Conservation (phyloP, 345 rosid genomes). For the Gossypium arboreum region DNA sequence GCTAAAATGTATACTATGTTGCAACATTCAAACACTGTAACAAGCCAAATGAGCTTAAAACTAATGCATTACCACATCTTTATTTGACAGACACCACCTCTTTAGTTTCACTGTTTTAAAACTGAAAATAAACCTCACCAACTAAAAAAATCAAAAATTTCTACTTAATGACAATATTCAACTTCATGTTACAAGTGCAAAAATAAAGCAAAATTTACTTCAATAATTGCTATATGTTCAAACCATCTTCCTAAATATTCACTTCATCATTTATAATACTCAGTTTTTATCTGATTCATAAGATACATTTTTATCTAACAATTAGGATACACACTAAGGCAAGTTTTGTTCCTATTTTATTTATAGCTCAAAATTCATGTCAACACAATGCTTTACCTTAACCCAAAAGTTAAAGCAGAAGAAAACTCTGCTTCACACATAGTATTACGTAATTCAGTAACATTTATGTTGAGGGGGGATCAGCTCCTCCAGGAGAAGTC, state of each 20-base stretch:
- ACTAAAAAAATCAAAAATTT: background rate
- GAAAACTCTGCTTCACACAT: background rate
- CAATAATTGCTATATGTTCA: background rate
- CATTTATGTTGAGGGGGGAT: too few relatives aligned
- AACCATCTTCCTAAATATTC: background rate
- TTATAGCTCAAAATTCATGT: background rate
- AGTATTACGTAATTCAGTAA: background rate
- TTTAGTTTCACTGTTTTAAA: too few relatives aligned
- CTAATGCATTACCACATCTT: background rate
- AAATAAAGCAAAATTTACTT: background rate
- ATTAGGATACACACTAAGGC: background rate
- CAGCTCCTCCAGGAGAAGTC: too few relatives aligned
- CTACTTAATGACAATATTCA: background rate
- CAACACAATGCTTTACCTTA: constrained; percentile 1
- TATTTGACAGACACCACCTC: background rate
- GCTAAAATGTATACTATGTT: background rate
- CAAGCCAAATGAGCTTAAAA: background rate
- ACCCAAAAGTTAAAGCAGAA: background rate
- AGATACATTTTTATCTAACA: background rate
- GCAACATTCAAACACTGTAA: background rate
- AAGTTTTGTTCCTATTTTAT: background rate
- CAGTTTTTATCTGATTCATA: background rate
- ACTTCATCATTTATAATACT: background rate
- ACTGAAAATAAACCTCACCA: background rate
- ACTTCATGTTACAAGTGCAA: background rate